Evolutionary conservation across 805 yeast genomes (phyloP).

Genomic region (Ogataea pilisensis): DNA sequence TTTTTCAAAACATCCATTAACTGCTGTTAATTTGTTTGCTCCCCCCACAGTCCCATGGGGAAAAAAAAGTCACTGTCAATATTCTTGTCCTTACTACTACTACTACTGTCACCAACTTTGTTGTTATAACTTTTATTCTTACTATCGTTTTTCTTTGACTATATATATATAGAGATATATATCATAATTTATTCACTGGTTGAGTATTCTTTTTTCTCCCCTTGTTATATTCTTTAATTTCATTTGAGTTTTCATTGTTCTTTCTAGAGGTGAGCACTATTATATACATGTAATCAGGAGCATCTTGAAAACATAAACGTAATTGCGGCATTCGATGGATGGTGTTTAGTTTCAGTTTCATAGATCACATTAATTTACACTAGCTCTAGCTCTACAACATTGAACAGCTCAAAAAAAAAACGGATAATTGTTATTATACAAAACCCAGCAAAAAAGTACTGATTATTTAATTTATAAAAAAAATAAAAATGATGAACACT

Average conservation of each 20-base stretch:
- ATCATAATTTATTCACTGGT: conserved; percentile 1
- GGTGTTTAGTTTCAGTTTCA: too few species aligned
- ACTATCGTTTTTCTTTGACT: neutral
- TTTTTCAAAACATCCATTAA: too few species aligned
- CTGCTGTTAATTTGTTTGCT: too few species aligned
- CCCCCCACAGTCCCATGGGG: too few species aligned
- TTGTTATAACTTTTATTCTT: neutral
- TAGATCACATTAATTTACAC: neutral
- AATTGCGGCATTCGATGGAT: too few species aligned
- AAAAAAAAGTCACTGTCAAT: too few species aligned
- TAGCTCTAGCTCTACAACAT: neutral
- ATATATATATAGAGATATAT: neutral
- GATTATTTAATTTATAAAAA: neutral
- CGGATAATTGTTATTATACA: neutral
- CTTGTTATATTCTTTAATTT: neutral
- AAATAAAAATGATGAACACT: neutral
- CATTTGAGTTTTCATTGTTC: neutral
- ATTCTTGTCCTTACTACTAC: too few species aligned
- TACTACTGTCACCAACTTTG: too few species aligned
- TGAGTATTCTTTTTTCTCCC: neutral
- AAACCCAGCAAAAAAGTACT: neutral
- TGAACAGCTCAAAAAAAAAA: neutral
- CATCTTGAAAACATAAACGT: too few species aligned
- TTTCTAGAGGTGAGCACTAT: too few species aligned
- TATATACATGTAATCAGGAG: too few species aligned